Conservation (phyloP, 306 rosid species). For the Hippophae rhamnoides region DNA sequence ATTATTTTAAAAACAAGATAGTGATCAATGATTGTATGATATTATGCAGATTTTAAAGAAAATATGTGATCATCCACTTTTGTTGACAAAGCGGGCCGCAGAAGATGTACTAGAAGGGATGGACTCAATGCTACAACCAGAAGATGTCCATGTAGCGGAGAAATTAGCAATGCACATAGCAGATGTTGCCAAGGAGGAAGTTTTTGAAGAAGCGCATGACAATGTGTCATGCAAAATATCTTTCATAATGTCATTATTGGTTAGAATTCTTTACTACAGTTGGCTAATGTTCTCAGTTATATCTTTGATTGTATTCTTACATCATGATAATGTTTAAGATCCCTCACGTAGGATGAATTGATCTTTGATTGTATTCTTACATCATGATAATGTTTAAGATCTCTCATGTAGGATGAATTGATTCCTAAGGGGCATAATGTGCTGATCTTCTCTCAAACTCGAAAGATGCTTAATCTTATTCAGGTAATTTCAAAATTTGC, state of each 20-base stretch:
- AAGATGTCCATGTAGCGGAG: too few relatives aligned
- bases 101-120: too few relatives aligned
- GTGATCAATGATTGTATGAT: not conserved
- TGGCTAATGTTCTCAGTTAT: conserved; percentile 6
- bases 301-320: conserved; percentile 9
- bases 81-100: too few relatives aligned
- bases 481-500: conserved; percentile 40
- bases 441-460: conserved; percentile 90
- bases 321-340: conserved; percentile 6
- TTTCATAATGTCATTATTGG: conserved; percentile 77
- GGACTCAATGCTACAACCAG: too few relatives aligned
- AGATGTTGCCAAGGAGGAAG: too few relatives aligned
- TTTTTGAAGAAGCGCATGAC: too few relatives aligned
- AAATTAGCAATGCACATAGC: too few relatives aligned
- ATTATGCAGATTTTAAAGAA: too few relatives aligned
- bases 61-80: too few relatives aligned
- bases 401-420: conserved; percentile 32
- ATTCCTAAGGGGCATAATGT: conserved; percentile 72
- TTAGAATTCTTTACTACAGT: conserved; percentile 20
- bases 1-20: not conserved
- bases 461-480: conserved; percentile 92
- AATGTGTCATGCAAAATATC: conserved; percentile 70
- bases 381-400: too few relatives aligned
- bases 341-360: conserved; percentile 15
- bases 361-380: too few relatives aligned